These are phyloP conservation scores for Tolypocladium sp. DNA, from an alignment of 2,329 filamentous ascomycete genomes.

Conservation along the genomic window DNA sequence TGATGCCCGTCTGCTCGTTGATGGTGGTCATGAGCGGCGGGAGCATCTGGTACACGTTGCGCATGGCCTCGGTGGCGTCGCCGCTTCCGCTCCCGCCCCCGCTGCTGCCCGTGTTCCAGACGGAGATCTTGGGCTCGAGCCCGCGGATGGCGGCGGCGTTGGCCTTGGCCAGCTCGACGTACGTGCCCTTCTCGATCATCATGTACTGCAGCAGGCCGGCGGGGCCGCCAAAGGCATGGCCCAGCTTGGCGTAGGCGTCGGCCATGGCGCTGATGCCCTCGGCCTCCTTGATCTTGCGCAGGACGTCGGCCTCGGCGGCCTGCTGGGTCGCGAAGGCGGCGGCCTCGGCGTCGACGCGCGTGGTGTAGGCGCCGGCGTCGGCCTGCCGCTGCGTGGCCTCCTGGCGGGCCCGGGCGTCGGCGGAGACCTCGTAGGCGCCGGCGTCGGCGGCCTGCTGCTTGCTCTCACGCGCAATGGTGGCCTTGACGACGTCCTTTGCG, in stretches of 20 bases:
- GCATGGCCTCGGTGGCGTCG: slow-evolving; percentile 50
- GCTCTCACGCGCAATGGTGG: slow-evolving; percentile 58
- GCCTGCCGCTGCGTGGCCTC: slow-evolving; percentile 43
- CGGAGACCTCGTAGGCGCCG: slow-evolving; percentile 54
- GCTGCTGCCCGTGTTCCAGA: slow-evolving; percentile 70
- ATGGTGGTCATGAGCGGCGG: slow-evolving; percentile 79
- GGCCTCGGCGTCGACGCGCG: slow-evolving; percentile 35
- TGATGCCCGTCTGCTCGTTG: slow-evolving; percentile 80
- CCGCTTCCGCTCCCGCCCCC: slow-evolving; percentile 29
- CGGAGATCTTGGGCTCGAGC: slow-evolving; percentile 79
- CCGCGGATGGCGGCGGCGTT: slow-evolving; percentile 70
- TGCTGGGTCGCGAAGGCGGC: slow-evolving; percentile 27
- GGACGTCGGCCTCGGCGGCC: slow-evolving; percentile 50
- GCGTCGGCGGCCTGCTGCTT: slow-evolving; percentile 61
- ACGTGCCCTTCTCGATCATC: slow-evolving; percentile 79
- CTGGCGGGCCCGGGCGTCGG: slow-evolving; percentile 46
- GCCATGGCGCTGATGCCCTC: slow-evolving; percentile 72
- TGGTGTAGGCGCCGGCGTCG: slow-evolving; percentile 43
- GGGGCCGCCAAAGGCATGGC: slow-evolving; percentile 67
- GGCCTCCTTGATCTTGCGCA: slow-evolving; percentile 61
- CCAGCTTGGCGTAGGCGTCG: slow-evolving; percentile 66
- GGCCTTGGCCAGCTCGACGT: slow-evolving; percentile 66
- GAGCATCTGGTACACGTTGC: slow-evolving; percentile 77
- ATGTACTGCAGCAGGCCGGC: slow-evolving; percentile 72
- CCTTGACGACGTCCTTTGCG: slow-evolving; percentile 70